Percentiles rank a stretch among this genome's conserved stretches.
Evolutionary conservation across 2,329 filamentous ascomycete species (phyloP).

Genomic region (Lachnellula suecica): DNA sequence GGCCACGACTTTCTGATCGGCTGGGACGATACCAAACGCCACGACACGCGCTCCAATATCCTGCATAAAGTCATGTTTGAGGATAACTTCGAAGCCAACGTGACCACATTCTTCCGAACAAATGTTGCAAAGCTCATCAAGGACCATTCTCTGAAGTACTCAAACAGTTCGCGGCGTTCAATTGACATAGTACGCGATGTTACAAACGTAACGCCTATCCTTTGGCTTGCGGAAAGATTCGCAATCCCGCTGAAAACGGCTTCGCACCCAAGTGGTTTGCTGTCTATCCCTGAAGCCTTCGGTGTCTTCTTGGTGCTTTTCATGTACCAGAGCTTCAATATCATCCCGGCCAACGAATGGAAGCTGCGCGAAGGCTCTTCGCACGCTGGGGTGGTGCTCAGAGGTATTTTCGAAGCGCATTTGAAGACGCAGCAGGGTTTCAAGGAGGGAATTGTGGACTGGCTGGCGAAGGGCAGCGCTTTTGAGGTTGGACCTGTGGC

Average conservation of each 20-base stretch:
- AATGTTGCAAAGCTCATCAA: conserved; percentile 45
- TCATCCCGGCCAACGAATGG: conserved; percentile 48
- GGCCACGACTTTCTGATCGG: conserved; percentile 48
- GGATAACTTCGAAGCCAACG: conserved; percentile 42
- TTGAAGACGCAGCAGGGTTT: conserved; percentile 44
- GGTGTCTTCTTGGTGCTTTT: conserved; percentile 43
- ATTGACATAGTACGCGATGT: conserved; percentile 49
- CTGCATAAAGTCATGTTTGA: conserved; percentile 47
- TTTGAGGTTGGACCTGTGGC: conserved; percentile 49
- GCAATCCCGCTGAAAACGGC: conserved; percentile 60
- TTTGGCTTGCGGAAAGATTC: conserved; percentile 50
- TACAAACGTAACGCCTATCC: conserved; percentile 62
- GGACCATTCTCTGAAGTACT: conserved; percentile 45
- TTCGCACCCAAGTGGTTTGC: conserved; percentile 55
- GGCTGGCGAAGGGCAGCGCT: conserved; percentile 46
- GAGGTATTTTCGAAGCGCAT: conserved; percentile 42
- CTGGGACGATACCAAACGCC: conserved; percentile 42
- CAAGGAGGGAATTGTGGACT: conserved; percentile 43
- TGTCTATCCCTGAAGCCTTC: conserved; percentile 47
- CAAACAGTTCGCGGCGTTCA: conserved; percentile 39
- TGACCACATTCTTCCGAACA: conserved; percentile 42
- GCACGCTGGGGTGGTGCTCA: conserved; percentile 38
- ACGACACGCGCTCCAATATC: conserved; percentile 39
- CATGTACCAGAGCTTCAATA: conserved; percentile 54
- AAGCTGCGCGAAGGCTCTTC: conserved; percentile 44